phyloP scores from a whole-genome alignment of 2,329 filamentous ascomycete genomes.

The Neopestalotiopsis clavispora region DNA sequence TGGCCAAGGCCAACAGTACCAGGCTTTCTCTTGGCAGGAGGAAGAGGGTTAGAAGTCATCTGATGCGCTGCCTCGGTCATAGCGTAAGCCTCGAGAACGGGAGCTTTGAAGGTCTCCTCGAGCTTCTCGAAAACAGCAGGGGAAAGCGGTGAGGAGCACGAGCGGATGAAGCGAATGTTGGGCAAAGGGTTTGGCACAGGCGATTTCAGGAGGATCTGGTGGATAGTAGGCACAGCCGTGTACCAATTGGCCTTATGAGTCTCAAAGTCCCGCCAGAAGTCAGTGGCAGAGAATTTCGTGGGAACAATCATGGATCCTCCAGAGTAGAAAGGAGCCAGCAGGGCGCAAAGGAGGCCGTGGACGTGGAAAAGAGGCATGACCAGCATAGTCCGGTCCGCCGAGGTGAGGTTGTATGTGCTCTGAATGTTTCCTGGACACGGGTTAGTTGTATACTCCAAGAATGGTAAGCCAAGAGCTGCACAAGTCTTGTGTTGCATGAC shows the following conservation, averaged over 20 bases:
- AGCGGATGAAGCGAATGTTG: conserved; percentile 83
- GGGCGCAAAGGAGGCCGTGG: conserved; percentile 83
- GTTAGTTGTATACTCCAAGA: conserved; percentile 6
- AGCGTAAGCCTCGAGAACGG: conserved; percentile 87
- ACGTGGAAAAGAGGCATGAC: conserved; percentile 94
- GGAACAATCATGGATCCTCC: conserved; percentile 83
- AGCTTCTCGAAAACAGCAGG: conserved; percentile 83
- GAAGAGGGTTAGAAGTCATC: conserved; percentile 79
- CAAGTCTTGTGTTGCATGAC: background rate
- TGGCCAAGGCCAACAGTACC: conserved; percentile 84
- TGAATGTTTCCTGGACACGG: conserved; percentile 69
- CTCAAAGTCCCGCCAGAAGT: conserved; percentile 82
- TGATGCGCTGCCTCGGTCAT: conserved; percentile 92
- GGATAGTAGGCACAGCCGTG: conserved; percentile 90
- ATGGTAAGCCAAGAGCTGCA: conserved; percentile 9
- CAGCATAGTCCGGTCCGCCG: conserved; percentile 78
- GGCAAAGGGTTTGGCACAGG: conserved; percentile 71
- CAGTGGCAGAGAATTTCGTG: conserved; percentile 76
- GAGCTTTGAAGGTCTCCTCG: conserved; percentile 75
- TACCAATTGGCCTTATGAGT: conserved; percentile 85
- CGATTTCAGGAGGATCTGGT: conserved; percentile 83
- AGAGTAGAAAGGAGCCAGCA: conserved; percentile 76
- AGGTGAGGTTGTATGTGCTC: conserved; percentile 74
- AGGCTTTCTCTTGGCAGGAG: conserved; percentile 74
- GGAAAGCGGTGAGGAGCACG: conserved; percentile 82